Evolutionary conservation across 1,139 yeast genomes (phyloP).

Genomic region (Yarrowia galli): DNA sequence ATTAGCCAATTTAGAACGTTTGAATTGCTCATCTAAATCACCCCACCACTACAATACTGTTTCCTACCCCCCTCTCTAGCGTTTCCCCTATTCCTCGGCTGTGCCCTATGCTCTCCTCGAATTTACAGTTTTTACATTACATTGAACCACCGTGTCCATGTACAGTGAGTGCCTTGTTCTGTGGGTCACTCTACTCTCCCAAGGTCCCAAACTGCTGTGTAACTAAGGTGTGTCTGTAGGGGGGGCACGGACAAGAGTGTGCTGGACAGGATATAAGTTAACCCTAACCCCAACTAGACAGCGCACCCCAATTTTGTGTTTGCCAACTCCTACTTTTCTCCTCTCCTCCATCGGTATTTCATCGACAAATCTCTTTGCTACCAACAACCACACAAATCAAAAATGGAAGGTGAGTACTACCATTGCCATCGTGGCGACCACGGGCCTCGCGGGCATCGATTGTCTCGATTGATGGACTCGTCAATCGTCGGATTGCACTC

Average conservation of each 20-base stretch:
- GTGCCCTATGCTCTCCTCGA: constrained; percentile 22
- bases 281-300: constrained; percentile 38
- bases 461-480: constrained; percentile 6
- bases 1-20: too few relatives aligned
- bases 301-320: constrained; percentile 38
- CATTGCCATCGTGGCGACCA: neutral
- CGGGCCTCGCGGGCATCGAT: neutral
- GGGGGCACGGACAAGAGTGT: too few relatives aligned
- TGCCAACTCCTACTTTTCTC: constrained; percentile 39
- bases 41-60: too few relatives aligned
- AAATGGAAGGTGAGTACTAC: constrained; percentile 47
- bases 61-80: neutral
- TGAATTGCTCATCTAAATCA: too few relatives aligned
- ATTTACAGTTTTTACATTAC: constrained; percentile 39
- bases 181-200: constrained; percentile 39
- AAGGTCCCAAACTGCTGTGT: neutral
- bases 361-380: constrained; percentile 35
- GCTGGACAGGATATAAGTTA: neutral
- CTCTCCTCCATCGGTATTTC: constrained; percentile 38
- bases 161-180: constrained; percentile 39
- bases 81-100: constrained; percentile 39
- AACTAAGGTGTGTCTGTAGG: too few relatives aligned
- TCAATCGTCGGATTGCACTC: neutral
- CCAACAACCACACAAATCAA: constrained; percentile 40
- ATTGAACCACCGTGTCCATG: too few relatives aligned